Evolutionary conservation across 2,329 filamentous ascomycete genomes (phyloP), one percentile per base, ranked within the genome.

Genomic region (Cadophora malorum): DNA sequence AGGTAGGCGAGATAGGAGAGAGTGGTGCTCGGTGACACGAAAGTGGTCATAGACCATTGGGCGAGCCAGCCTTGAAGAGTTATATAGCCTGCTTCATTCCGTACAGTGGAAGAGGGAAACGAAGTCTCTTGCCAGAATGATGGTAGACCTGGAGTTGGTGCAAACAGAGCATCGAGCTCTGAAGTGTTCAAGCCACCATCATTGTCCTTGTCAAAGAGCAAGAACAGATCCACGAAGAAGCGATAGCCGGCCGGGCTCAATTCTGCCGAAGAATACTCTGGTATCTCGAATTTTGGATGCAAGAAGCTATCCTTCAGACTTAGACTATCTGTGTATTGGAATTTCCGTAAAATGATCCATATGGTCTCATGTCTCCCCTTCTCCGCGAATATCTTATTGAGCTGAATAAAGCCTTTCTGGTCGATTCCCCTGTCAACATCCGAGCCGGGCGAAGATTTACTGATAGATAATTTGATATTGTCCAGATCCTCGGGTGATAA

Each of bases 21-120:
- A 0, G 96, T 98, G 0, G 93, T 97, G 78, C 96, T 96, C 14
- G 96, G 95, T 66, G 96, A 94, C 69, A 96, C 89, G 75, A 98
- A 99, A 0, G 96, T 99, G 0, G 96, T 99, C 96, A 99, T 99
- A 78, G 94, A 97, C 96, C 96, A 99, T 76, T 99, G 96, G 4
- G 96, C 96, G 47, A 99, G 87, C 96, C 96, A 99, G 1, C 96
- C 96, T 79, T 99, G 96, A 4, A 99, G 84, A 0, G 96, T 99
- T 70, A 99, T 94, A 78, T 98, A 89, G 0, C 96, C 96, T 9
- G 93, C 93, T 80, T 99, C 96, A 77, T 97, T 98, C 52, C 93
- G 90, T 21, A 98, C 95, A 0, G 96, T 97, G 28, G 93, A 97
- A 0, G 92, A 94, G 1, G 96, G 96, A 76, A 99, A 99, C 0